Conservation (phyloP, 1,284 basidiomycete species). For the Marasmius sp. region DNA sequence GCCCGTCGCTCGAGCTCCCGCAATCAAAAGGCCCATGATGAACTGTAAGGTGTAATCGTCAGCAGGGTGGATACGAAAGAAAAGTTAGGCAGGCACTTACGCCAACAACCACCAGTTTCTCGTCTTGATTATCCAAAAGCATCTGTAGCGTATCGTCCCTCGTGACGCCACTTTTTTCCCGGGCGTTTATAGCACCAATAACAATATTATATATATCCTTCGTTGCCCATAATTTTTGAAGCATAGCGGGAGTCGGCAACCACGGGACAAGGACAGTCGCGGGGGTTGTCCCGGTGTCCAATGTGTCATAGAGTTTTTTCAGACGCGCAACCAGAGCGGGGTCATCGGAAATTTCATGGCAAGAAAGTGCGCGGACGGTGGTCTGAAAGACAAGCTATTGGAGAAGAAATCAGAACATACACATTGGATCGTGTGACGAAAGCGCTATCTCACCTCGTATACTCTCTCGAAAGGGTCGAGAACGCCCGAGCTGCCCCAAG, state of each 20-base stretch:
- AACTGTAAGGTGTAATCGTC: slow-evolving; percentile 45
- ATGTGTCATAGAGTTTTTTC: slow-evolving; percentile 59
- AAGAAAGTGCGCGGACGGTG: slow-evolving; percentile 64
- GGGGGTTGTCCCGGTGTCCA: slow-evolving; percentile 70
- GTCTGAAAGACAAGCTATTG: slow-evolving; percentile 68
- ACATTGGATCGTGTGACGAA: slow-evolving; percentile 2
- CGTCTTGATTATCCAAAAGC: slow-evolving; percentile 66
- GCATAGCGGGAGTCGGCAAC: slow-evolving; percentile 69
- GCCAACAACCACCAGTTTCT: slow-evolving; percentile 64
- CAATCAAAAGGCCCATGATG: slow-evolving; percentile 74
- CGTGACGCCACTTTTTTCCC: slow-evolving; percentile 52
- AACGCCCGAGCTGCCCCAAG: slow-evolving; percentile 59
- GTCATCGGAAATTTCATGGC: slow-evolving; percentile 67
- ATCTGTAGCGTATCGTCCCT: slow-evolving; percentile 70
- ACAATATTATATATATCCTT: slow-evolving; percentile 73
- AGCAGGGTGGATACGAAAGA: slow-evolving; percentile 19
- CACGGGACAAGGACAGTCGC: slow-evolving; percentile 69
- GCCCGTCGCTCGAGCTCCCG: slow-evolving; percentile 73
- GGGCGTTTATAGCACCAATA: slow-evolving; percentile 49
- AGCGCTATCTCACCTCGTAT: slow-evolving; percentile 53
- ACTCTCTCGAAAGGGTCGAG: slow-evolving; percentile 70
- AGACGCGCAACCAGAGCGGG: slow-evolving; percentile 55
- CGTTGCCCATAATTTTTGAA: slow-evolving; percentile 66
- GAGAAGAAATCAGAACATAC: slow-evolving; percentile 1
- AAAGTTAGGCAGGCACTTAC: slow-evolving; percentile 41